Evolutionary conservation across 1,284 basidiomycete species (phyloP).

Genomic region (Malassezia psittaci): DNA sequence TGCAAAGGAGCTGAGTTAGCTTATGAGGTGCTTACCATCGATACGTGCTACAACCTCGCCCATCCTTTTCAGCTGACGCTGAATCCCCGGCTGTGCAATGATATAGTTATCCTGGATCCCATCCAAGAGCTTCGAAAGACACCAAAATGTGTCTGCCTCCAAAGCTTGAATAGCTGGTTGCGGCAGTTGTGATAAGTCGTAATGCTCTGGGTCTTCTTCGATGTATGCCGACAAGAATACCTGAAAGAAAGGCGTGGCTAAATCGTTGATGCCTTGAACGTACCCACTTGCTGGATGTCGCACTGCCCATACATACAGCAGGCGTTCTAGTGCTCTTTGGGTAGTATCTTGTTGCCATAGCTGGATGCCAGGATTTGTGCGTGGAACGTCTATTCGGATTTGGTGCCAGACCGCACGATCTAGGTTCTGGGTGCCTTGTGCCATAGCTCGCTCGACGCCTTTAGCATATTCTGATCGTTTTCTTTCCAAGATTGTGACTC

Average conservation of each 20-base stretch:
- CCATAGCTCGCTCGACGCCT: slow-evolving; percentile 82
- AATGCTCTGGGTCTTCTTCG: slow-evolving; percentile 36
- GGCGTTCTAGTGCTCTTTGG: slow-evolving; percentile 41
- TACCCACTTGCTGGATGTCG: slow-evolving; percentile 46
- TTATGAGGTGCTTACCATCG: slow-evolving; percentile 23
- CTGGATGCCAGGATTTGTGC: slow-evolving; percentile 44
- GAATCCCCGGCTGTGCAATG: slow-evolving; percentile 45
- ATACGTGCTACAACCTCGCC: slow-evolving; percentile 40
- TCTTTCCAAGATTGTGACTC: slow-evolving; percentile 64
- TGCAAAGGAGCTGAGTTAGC: slow-evolving; percentile 31
- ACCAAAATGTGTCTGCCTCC: slow-evolving; percentile 48
- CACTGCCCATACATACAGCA: slow-evolving; percentile 47
- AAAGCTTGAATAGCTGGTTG: slow-evolving; percentile 32
- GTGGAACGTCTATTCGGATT: slow-evolving; percentile 45
- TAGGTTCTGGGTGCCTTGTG: slow-evolving; percentile 52
- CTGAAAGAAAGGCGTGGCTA: slow-evolving; percentile 47
- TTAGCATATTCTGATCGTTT: slow-evolving; percentile 87
- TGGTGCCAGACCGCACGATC: slow-evolving; percentile 46
- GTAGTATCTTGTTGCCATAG: slow-evolving; percentile 45
- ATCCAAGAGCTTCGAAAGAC: slow-evolving; percentile 41
- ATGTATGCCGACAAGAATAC: slow-evolving; percentile 45
- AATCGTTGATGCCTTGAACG: slow-evolving; percentile 47
- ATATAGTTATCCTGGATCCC: slow-evolving; percentile 48
- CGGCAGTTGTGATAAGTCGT: slow-evolving; percentile 36
- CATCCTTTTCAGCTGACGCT: slow-evolving; percentile 38